Evolutionary conservation across 768 basidiomycete genomes (phyloP).

Genomic region (Rhizopogon vulgaris): DNA sequence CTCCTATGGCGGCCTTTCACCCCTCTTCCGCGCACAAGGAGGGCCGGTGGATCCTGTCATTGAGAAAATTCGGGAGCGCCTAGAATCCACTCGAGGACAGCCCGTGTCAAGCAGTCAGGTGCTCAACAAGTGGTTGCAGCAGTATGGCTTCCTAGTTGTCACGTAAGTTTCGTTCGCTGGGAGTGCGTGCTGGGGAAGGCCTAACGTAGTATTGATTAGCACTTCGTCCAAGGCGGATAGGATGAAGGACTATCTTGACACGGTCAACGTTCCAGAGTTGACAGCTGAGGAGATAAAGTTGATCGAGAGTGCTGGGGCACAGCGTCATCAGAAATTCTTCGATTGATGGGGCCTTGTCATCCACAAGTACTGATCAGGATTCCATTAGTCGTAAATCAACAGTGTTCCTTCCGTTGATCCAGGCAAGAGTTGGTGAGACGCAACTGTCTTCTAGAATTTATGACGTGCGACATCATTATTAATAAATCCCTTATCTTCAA

Average conservation of each 20-base stretch:
- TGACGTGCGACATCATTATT: too few species aligned
- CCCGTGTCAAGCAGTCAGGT: constrained; percentile 14
- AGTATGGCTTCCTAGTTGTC: constrained; percentile 1
- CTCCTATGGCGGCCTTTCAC: constrained; percentile 28
- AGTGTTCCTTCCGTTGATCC: background rate
- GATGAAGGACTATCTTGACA: constrained; percentile 17
- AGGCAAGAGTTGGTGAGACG: background rate
- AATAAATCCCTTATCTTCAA: too few species aligned
- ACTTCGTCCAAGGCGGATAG: constrained; percentile 17
- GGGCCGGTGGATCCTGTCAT: constrained; percentile 29
- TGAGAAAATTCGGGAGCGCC: constrained; percentile 13
- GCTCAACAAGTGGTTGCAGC: constrained; percentile 14
- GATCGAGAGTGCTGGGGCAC: constrained; percentile 14
- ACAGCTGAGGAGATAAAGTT: constrained; percentile 13
- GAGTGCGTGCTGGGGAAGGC: background rate
- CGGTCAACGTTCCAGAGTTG: constrained; percentile 16
- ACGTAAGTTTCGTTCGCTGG: background rate
- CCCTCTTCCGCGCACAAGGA: constrained; percentile 21
- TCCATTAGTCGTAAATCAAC: background rate
- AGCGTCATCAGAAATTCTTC: constrained; percentile 9
- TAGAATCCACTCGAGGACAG: constrained; percentile 10
- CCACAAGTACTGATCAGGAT: background rate
- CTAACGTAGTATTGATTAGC: constrained; percentile 5
- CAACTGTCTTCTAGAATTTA: too few species aligned
- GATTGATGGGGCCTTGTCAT: background rate